A percentile compares a stretch with the other conserved stretches of the same genome.
Evolutionary conservation across 176 grass and related monocot genomes (phyloP).

Genomic region (Lolium perenne): DNA sequence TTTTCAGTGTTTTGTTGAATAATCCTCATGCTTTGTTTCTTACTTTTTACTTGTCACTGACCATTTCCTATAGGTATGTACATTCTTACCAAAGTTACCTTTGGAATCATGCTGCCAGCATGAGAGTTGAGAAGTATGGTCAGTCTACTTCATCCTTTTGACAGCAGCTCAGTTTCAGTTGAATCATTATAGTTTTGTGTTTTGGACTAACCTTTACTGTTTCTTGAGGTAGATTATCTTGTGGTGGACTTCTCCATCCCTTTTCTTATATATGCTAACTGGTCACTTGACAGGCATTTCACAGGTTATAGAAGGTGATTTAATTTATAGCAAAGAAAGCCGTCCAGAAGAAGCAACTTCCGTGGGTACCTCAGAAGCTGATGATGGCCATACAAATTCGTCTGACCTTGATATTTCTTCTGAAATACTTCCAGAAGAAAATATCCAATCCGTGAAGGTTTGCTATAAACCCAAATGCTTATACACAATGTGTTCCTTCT

Average conservation of each 20-base stretch:
- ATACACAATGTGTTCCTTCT: background rate
- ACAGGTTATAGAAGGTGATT: slow-evolving; percentile 83
- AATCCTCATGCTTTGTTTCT: background rate
- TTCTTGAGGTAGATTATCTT: slow-evolving; percentile 6
- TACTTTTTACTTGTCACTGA: slow-evolving; percentile 25
- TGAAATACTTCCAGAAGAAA: slow-evolving; percentile 81
- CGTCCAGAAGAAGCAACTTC: slow-evolving; percentile 48
- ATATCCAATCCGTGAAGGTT: slow-evolving; percentile 80
- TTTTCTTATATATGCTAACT: slow-evolving; percentile 37
- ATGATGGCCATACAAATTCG: slow-evolving; percentile 56
- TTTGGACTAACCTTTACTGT: slow-evolving; percentile 11
- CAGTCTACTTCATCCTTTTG: slow-evolving; percentile 50
- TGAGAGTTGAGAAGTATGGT: slow-evolving; percentile 97
- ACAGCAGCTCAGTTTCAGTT: slow-evolving; percentile 38
- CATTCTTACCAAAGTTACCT: slow-evolving; percentile 99
- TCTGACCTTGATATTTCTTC: slow-evolving; percentile 57
- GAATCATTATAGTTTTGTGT: slow-evolving; percentile 39
- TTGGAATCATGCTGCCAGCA: slow-evolving; percentile 97
- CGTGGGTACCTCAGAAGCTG: slow-evolving; percentile 52
- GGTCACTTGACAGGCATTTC: slow-evolving; percentile 69
- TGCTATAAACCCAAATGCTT: slow-evolving; percentile 32
- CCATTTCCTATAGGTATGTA: slow-evolving; percentile 72
- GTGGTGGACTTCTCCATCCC: background rate
- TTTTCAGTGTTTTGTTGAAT: slow-evolving; percentile 25
- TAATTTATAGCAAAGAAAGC: slow-evolving; percentile 83